A percentile compares a stretch with the other conserved stretches of the same genome.
These are phyloP conservation scores for Crotalaria pallida DNA, from an alignment of 306 rosid species.

Conservation along the genomic window DNA sequence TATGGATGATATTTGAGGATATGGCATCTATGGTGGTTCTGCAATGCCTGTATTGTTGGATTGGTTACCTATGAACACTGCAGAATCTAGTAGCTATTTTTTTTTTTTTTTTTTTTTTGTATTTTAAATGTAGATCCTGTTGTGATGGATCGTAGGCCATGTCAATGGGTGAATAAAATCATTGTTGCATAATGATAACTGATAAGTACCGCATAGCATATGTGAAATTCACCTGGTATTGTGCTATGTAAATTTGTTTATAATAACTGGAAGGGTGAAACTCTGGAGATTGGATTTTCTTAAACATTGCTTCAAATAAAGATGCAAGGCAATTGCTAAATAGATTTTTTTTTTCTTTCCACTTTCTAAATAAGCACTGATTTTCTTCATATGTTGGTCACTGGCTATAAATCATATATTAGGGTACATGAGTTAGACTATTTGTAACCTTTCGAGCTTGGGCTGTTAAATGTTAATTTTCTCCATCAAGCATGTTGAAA, in stretches of 20 bases:
- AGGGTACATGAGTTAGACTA: no score
- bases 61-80: conserved; percentile 5
- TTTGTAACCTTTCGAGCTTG: no score
- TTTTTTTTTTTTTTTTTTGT: no score
- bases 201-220: neutral
- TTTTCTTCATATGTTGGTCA: no score
- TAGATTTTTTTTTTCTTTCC: no score
- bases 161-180: neutral
- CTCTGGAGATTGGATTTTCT: no score
- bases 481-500: no score
- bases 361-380: no score
- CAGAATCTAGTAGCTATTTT: conserved; percentile 2
- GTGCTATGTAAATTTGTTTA: neutral
- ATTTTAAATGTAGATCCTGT: conserved; percentile 5
- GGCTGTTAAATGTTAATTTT: no score
- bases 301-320: neutral
- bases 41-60: conserved; percentile 20
- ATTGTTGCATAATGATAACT: conserved; percentile 3
- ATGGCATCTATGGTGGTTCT: conserved; percentile 1
- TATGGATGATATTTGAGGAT: conserved; percentile 26
- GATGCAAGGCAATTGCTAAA: no score
- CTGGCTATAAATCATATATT: no score
- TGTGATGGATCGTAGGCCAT: neutral
- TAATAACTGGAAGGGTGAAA: no score
- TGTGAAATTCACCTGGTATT: neutral